Evolutionary conservation across 306 rosid genomes (phyloP), one percentile per base, ranked within the genome.

Genomic region (Begonia masoniana): DNA sequence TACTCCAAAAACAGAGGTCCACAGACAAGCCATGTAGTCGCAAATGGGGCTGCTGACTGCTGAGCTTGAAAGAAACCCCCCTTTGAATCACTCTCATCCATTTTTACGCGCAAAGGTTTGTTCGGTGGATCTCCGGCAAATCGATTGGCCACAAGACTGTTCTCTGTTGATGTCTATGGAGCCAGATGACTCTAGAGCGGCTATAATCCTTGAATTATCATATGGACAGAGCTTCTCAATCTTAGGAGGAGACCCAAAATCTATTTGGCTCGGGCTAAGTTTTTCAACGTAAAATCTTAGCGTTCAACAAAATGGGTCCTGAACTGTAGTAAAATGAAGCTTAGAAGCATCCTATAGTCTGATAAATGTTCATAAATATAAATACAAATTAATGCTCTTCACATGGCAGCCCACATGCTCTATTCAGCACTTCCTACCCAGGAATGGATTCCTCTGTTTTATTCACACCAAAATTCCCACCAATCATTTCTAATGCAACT

Each of bases 401-500:
- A 84, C 97, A 78, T 88, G 97, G 82, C 78, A 59, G 21, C 54
- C 70, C 93, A 88, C 86, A 82, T 82, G 92, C 70, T 19, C 39
- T 67, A 42, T 51, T 21, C 43, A 24, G 58, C 68, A 63, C 74
- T 69, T 66, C 63, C 75, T 60, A 61, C 68, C 59, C 41, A 58
- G 63, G 58, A n/a, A 64, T 67, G 39, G 39, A 73, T 54, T 70
- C 66, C 68, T 17, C 31, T 49, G 52, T 49, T 51, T 15, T 19
- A 23, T 41, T 39, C 58, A 62, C 23, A 75, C 63, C 67, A 73
- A 71, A 62, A 14, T 52, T 55, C 48, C 51, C 24, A 49, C 41
- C 43, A 0, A 63, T 62, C 51, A 62, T 13, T 17, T 31, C 54
- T 7, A 4, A 31, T 3, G 9, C 39, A 1, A 31, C 39, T 31